Percentiles rank a stretch among this genome's conserved stretches.
Conservation (phyloP, 805 yeast species). For the Candida alai region DNA sequence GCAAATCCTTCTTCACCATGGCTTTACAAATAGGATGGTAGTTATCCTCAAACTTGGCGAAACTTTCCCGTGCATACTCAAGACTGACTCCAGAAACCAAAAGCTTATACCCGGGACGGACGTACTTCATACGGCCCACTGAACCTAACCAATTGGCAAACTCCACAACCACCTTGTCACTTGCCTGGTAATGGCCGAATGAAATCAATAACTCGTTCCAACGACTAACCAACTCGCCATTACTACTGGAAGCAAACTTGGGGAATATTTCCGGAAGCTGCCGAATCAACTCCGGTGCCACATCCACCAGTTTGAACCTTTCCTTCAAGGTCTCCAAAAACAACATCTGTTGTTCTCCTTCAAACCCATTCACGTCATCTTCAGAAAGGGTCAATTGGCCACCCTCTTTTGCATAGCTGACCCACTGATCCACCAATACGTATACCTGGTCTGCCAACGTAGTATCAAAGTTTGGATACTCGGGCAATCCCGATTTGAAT, state of each 20-base stretch:
- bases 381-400: conserved; percentile 7
- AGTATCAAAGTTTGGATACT: conserved; percentile 24
- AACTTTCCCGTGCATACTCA: conserved; percentile 26
- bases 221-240: conserved; percentile 22
- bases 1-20: conserved; percentile 22
- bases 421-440: conserved; percentile 21
- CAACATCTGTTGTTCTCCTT: conserved; percentile 23
- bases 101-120: conserved; percentile 29
- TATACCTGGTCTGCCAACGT: conserved; percentile 27
- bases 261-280: conserved; percentile 18
- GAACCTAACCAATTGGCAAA: conserved; percentile 31
- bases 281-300: conserved; percentile 11
- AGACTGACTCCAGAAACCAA: conserved; percentile 19
- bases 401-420: conserved; percentile 7
- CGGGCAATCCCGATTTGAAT: conserved; percentile 25
- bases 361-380: conserved; percentile 17
- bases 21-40: conserved; percentile 33
- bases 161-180: conserved; percentile 14
- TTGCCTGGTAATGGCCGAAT: conserved; percentile 15
- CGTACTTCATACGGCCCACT: conserved; percentile 35
- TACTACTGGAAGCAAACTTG: conserved; percentile 15
- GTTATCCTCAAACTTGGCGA: conserved; percentile 15
- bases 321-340: conserved; percentile 22
- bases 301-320: conserved; percentile 10
- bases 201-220: conserved; percentile 23